Percentiles rank a stretch among this genome's conserved stretches.
Conservation (phyloP, 2,329 filamentous ascomycete genomes). For the Epichloe sp. region DNA sequence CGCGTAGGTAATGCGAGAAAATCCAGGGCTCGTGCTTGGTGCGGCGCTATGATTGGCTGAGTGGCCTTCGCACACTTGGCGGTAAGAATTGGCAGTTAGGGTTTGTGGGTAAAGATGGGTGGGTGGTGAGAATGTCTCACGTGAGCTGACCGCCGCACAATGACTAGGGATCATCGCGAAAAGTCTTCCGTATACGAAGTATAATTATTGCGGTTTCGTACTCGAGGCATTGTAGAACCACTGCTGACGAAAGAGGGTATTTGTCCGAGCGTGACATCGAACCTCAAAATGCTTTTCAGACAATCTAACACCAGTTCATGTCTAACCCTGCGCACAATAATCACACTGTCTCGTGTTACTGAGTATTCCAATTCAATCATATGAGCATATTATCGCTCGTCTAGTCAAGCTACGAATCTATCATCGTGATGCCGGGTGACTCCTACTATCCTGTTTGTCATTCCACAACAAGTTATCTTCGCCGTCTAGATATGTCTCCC, state of each 20-base stretch:
- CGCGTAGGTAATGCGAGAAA: slow-evolving; percentile 13
- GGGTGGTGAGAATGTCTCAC: neutral
- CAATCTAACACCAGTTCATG: neutral
- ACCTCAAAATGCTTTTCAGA: neutral
- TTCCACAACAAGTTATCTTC: neutral
- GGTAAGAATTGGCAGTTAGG: slow-evolving; percentile 35
- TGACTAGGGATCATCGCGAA: too few species aligned
- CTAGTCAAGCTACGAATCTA: slow-evolving; percentile 9
- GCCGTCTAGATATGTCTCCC: neutral
- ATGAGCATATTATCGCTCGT: slow-evolving; percentile 8
- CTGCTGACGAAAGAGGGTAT: neutral
- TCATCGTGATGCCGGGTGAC: neutral
- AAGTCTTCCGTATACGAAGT: too few species aligned
- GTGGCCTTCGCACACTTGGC: slow-evolving; percentile 14
- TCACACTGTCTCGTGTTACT: neutral
- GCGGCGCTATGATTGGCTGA: slow-evolving; percentile 8
- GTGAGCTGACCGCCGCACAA: neutral
- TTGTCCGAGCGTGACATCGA: neutral
- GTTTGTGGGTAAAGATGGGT: slow-evolving; percentile 7
- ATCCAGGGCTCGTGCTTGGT: slow-evolving; percentile 15
- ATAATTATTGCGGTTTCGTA: too few species aligned
- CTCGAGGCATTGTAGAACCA: too few species aligned
- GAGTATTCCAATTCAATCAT: neutral
- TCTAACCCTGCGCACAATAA: neutral
- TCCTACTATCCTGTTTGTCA: neutral